Conservation (phyloP, 2,329 filamentous ascomycete genomes). For the Teratosphaeria gauchensis region DNA sequence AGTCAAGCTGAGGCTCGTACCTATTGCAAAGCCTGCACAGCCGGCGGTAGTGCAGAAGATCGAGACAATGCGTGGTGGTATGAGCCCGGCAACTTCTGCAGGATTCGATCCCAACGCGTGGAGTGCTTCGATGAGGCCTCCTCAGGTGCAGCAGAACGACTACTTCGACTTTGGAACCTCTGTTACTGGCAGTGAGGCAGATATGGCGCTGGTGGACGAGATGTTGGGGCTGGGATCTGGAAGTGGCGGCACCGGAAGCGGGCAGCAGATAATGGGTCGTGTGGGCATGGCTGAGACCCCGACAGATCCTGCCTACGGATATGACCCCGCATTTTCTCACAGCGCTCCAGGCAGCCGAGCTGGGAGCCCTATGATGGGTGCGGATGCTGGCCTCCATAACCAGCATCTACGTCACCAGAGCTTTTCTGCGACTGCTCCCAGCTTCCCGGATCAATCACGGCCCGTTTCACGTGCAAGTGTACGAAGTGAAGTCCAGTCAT, state of each 20-base stretch:
- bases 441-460: constrained; percentile 21
- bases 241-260: constrained; percentile 10
- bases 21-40: constrained; percentile 57
- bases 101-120: constrained; percentile 66
- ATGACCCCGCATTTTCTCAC: constrained; percentile 27
- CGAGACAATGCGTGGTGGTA: constrained; percentile 50
- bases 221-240: constrained; percentile 20
- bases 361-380: constrained; percentile 36
- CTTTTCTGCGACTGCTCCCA: constrained; percentile 18
- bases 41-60: constrained; percentile 52
- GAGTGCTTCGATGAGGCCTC: constrained; percentile 64
- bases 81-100: constrained; percentile 48
- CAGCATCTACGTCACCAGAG: constrained; percentile 25
- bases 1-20: constrained; percentile 79
- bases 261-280: constrained; percentile 12
- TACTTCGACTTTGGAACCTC: constrained; percentile 19
- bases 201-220: constrained; percentile 19
- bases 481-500: constrained; percentile 23
- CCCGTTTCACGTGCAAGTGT: constrained; percentile 25
- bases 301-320: constrained; percentile 17
- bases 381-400: constrained; percentile 26
- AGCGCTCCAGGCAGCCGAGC: constrained; percentile 32
- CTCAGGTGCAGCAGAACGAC: constrained; percentile 30
- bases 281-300: constrained; percentile 25
- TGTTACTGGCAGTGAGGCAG: constrained; percentile 10